These are phyloP conservation scores for Eurotiales sp. DNA, from an alignment of 2,329 filamentous ascomycete species.

Conservation along the genomic window DNA sequence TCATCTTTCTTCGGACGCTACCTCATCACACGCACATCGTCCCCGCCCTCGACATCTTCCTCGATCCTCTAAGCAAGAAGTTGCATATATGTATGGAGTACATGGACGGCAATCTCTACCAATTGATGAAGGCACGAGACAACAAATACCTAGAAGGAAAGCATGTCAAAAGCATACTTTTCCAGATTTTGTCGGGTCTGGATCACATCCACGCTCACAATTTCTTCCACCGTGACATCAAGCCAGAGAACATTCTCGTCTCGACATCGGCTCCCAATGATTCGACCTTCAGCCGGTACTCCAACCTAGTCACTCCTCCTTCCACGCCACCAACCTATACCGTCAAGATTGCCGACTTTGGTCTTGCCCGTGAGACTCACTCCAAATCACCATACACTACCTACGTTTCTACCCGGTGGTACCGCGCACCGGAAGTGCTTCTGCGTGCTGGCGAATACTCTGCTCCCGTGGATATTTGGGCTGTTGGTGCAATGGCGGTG, in stretches of 20 bases:
- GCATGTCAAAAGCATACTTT: slow-evolving; percentile 96
- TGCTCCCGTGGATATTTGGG: slow-evolving; percentile 97
- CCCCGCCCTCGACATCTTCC: slow-evolving; percentile 96
- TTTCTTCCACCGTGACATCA: slow-evolving; percentile 99
- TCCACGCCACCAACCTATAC: slow-evolving; percentile 91
- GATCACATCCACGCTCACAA: slow-evolving; percentile 96
- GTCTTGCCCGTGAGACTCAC: slow-evolving; percentile 93
- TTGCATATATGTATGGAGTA: slow-evolving; percentile 99
- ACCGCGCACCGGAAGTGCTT: slow-evolving; percentile 86
- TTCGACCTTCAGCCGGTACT: slow-evolving; percentile 85
- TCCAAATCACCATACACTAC: slow-evolving; percentile 96
- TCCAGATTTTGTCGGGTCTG: slow-evolving; percentile 91
- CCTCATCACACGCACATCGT: slow-evolving; percentile 88
- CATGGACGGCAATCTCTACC: slow-evolving; percentile 99
- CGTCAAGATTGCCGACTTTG: slow-evolving; percentile 98
- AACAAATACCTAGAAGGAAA: slow-evolving; percentile 87
- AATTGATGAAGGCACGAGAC: slow-evolving; percentile 96
- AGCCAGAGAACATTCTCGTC: slow-evolving; percentile 97
- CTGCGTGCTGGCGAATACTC: slow-evolving; percentile 94
- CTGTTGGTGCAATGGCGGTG: slow-evolving; percentile 96
- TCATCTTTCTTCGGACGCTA: slow-evolving; percentile 89
- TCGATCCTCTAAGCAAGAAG: slow-evolving; percentile 93
- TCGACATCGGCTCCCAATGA: slow-evolving; percentile 85
- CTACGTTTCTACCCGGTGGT: slow-evolving; percentile 97
- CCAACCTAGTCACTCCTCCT: slow-evolving; percentile 85